Percentiles rank a stretch among this genome's conserved stretches.
Evolutionary conservation across 169 alveolate species (phyloP).

Genomic region (Cyclospora cayetanensis): DNA sequence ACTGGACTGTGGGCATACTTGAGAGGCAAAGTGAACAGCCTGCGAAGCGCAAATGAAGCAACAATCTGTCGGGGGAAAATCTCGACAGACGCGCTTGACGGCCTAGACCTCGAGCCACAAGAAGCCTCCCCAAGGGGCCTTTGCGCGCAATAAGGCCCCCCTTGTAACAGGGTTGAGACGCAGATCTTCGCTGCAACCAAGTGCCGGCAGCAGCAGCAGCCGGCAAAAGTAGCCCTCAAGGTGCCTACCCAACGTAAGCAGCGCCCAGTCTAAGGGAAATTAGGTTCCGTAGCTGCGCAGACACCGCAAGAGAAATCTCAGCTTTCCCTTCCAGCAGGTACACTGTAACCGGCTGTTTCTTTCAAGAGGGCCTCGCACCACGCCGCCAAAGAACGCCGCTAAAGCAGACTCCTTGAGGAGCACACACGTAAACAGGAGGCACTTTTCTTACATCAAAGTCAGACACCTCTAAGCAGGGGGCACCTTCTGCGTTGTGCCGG

Average conservation of each 20-base stretch:
- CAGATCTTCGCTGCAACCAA: not conserved
- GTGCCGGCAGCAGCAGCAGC: not conserved
- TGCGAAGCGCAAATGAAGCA: not conserved
- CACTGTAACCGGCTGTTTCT: too few species aligned
- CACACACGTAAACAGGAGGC: too few species aligned
- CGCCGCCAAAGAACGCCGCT: too few species aligned
- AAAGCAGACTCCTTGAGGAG: too few species aligned
- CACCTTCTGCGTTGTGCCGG: not conserved
- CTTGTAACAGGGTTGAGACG: not conserved
- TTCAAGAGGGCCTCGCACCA: too few species aligned
- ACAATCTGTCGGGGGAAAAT: too few species aligned
- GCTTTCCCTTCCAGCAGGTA: too few species aligned
- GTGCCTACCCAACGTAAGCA: slow-evolving; percentile 11
- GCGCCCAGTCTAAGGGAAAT: slow-evolving; percentile 8
- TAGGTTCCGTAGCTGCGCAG: slow-evolving; percentile 16
- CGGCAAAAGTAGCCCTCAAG: not conserved
- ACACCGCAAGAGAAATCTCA: not conserved
- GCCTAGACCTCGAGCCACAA: too few species aligned
- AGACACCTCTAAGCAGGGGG: not conserved
- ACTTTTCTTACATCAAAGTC: slow-evolving; percentile 18
- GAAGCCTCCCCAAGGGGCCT: too few species aligned
- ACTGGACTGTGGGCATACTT: not conserved
- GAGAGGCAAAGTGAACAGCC: not conserved
- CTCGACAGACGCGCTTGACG: too few species aligned
- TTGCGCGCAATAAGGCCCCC: too few species aligned